Base-by-base conservation (phyloP, 2,329 filamentous ascomycete species). In the Phialophora verrucosa region DNA sequence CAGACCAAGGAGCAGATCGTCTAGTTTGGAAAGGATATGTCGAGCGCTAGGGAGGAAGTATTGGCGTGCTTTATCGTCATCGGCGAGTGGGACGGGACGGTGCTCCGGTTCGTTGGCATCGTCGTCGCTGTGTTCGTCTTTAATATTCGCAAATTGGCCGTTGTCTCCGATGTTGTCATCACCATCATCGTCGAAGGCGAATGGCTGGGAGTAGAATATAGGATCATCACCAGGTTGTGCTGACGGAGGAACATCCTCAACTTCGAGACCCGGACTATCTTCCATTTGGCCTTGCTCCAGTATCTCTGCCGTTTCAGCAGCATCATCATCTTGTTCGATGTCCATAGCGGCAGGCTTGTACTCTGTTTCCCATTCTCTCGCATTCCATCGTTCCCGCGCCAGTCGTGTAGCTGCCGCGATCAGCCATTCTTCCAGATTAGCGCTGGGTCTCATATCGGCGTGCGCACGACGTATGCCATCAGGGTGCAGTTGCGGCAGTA, bases 1-100 rank as follows among this genome's bases (percentile, higher is more conserved):
- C 14, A 98, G 82, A 3, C 88, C 86, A 32, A 83, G 81, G 5
- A 97, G 83, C 0, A 94, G 83, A 4, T 81, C 77, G 72, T 97
- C 92, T 1, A 97, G 75, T 42, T 87, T 86, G 1, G 83, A 78
- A 8, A 97, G 81, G 17, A 93, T 84, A 70, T 91, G 89, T n/a
- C 88, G 83, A 11, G 91, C 84, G 0, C 87, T 84, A 0, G 92
- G 91, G 0, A 84, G 83, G 17, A 97, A 80, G 4, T 96, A 80
- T 1, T 78, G 75, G 65, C 84, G 81, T 0, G 91, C 91, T 56
- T 82, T 75, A 1, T 90, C 88, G 70, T 96, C 92, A 72, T 96
- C 89, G 1, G 87, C 84, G 7, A 90, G 84, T 4, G 91, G 78
- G 1, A 84, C 81, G 0, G 90, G 87, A 5, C 70, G 73, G 44